Conservation (phyloP, 2,329 filamentous ascomycete species). For the Aspergillus ruber region DNA sequence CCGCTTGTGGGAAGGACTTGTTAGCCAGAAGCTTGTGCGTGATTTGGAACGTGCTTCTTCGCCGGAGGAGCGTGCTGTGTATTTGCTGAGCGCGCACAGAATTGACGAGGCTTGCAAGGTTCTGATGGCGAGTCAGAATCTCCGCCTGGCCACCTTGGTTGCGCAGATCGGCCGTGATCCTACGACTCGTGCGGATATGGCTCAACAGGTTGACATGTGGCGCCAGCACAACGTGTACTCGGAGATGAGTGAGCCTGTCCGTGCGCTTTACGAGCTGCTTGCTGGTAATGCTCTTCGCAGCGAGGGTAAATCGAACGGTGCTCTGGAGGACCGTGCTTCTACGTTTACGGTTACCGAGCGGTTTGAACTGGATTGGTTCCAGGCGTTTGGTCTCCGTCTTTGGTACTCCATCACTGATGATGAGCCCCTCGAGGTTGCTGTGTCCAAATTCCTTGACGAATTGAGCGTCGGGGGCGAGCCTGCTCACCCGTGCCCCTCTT, state of each 20-base stretch:
- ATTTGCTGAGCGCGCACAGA: constrained; percentile 70
- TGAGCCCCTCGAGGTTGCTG: constrained; percentile 65
- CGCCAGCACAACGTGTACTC: constrained; percentile 73
- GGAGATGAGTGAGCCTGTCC: constrained; percentile 77
- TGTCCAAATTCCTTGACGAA: constrained; percentile 67
- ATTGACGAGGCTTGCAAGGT: constrained; percentile 76
- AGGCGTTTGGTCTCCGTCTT: constrained; percentile 81
- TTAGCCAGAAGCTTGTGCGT: constrained; percentile 58
- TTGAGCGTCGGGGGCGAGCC: constrained; percentile 63
- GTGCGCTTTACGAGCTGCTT: constrained; percentile 82
- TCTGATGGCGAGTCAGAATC: constrained; percentile 68
- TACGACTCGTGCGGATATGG: constrained; percentile 65
- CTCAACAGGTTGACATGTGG: constrained; percentile 77
- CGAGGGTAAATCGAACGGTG: constrained; percentile 63
- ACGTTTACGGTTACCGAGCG: constrained; percentile 76
- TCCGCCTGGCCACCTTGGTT: constrained; percentile 76
- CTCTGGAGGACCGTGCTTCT: constrained; percentile 71
- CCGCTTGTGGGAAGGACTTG: constrained; percentile 34
- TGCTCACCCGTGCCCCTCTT: constrained; percentile 66
- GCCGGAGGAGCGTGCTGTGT: constrained; percentile 75
- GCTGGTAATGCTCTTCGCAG: constrained; percentile 81
- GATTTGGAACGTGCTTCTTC: constrained; percentile 60
- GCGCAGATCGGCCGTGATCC: constrained; percentile 72
- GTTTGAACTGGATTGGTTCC: constrained; percentile 87
- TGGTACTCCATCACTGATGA: constrained; percentile 73